Conservation (phyloP, 305 asterid genomes). For the Fraxinus xanthoxyloides region DNA sequence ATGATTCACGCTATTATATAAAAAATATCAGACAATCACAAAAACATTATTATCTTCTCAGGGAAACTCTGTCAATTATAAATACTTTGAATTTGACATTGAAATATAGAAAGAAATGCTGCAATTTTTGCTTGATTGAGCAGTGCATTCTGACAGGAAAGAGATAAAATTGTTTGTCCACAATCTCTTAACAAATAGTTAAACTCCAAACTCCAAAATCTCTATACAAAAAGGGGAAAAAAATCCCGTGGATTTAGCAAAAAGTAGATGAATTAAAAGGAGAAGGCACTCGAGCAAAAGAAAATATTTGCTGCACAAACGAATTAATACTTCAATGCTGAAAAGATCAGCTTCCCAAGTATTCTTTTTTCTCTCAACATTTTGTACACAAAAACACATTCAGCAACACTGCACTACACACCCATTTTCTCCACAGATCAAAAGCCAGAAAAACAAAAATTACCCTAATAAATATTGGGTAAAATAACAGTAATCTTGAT, state of each 20-base stretch:
- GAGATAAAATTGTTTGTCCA: not conserved
- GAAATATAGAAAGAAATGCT: not conserved
- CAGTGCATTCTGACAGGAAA: not conserved
- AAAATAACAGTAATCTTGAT: conserved; percentile 17
- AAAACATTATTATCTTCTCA: not conserved
- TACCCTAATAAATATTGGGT: not conserved
- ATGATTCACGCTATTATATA: not conserved
- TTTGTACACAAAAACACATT: not conserved
- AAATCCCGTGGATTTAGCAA: not conserved
- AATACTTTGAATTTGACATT: not conserved
- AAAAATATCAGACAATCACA: not conserved
- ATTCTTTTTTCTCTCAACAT: not conserved
- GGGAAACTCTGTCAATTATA: not conserved
- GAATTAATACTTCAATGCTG: not conserved
- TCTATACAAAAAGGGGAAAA: not conserved
- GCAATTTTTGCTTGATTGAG: not conserved
- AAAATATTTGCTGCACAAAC: not conserved
- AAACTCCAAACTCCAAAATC: not conserved
- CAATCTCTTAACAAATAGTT: not conserved
- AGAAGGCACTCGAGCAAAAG: not conserved
- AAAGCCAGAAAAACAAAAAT: not conserved
- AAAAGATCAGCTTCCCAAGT: not conserved
- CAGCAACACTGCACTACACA: not conserved
- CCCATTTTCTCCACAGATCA: not conserved
- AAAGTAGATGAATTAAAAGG: not conserved